Conservation (phyloP, 345 rosid species). For the Citrus australasica region DNA sequence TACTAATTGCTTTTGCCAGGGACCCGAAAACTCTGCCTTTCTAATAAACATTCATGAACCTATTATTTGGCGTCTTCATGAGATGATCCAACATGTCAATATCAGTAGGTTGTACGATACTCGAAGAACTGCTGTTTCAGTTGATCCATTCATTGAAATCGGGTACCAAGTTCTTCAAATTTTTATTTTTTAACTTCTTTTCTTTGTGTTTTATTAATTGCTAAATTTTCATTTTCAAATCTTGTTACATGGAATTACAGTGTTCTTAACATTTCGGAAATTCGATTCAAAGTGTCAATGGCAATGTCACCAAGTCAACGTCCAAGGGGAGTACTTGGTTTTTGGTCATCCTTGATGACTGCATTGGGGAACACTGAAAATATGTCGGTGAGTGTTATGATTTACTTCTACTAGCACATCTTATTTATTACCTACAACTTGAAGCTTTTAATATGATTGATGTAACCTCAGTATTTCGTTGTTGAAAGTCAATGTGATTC, state of each 20-base stretch:
- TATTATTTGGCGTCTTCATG: slow-evolving; percentile 97
- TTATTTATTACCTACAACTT: not conserved
- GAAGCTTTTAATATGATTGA: not conserved
- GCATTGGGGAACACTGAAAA: slow-evolving; percentile 97
- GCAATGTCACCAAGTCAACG: slow-evolving; percentile 96
- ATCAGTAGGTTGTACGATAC: slow-evolving; percentile 58
- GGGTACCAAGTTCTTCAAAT: slow-evolving; percentile 49
- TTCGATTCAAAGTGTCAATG: slow-evolving; percentile 90
- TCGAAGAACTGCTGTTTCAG: slow-evolving; percentile 81
- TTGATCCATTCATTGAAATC: slow-evolving; percentile 93
- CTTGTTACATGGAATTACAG: slow-evolving; percentile 43
- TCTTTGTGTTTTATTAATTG: slow-evolving; percentile 4
- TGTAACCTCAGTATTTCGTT: not conserved
- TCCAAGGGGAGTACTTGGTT: slow-evolving; percentile 96
- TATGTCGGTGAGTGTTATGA: slow-evolving; percentile 71
- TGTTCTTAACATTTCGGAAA: slow-evolving; percentile 80
- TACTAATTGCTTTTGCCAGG: slow-evolving; percentile 41
- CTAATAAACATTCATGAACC: slow-evolving; percentile 94
- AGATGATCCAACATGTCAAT: slow-evolving; percentile 90
- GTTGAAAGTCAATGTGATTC: not conserved
- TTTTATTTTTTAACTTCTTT: not conserved
- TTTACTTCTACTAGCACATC: not conserved
- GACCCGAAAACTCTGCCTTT: slow-evolving; percentile 80
- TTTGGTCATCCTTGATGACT: slow-evolving; percentile 98
- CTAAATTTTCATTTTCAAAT: slow-evolving; percentile 2